These are phyloP conservation scores for Boechera stricta DNA, from an alignment of 345 rosid species.

Conservation along the genomic window DNA sequence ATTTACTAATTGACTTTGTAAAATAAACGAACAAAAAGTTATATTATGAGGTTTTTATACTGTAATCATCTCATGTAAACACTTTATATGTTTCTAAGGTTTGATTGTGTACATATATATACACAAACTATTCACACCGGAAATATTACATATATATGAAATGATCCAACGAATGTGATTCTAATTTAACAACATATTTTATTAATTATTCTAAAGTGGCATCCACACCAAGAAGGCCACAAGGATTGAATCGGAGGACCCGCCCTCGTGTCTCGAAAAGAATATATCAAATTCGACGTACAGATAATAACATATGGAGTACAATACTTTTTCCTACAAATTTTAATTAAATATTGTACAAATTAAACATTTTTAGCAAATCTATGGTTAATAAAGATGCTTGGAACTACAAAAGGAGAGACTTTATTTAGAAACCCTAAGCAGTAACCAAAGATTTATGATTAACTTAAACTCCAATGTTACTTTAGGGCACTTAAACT, in stretches of 20 bases:
- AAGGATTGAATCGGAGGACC: constrained; percentile 42
- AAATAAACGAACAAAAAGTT: not conserved
- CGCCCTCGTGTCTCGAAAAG: constrained; percentile 45
- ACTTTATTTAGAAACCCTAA: constrained; percentile 44
- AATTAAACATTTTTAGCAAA: constrained; percentile 34
- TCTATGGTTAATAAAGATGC: constrained; percentile 30
- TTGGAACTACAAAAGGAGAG: constrained; percentile 30
- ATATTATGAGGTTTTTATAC: not conserved
- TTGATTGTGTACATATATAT: not conserved
- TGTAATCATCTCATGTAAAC: not conserved
- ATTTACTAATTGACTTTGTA: not conserved
- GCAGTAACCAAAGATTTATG: constrained; percentile 1
- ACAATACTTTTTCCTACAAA: not conserved
- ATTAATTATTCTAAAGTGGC: constrained; percentile 29
- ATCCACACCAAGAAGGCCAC: constrained; percentile 29
- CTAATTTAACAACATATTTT: not conserved
- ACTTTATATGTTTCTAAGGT: not conserved
- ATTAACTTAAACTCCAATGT: constrained; percentile 27
- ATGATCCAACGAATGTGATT: constrained; percentile 14
- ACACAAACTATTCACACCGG: not conserved
- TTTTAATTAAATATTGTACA: not conserved
- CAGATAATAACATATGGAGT: not conserved
- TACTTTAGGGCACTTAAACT: constrained; percentile 48
- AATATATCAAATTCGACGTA: constrained; percentile 30
- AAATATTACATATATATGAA: constrained; percentile 3